Evolutionary conservation across 106 monocot species (phyloP), one percentile per base, ranked within the genome.

Genomic region (Dendrobium huoshanense): DNA sequence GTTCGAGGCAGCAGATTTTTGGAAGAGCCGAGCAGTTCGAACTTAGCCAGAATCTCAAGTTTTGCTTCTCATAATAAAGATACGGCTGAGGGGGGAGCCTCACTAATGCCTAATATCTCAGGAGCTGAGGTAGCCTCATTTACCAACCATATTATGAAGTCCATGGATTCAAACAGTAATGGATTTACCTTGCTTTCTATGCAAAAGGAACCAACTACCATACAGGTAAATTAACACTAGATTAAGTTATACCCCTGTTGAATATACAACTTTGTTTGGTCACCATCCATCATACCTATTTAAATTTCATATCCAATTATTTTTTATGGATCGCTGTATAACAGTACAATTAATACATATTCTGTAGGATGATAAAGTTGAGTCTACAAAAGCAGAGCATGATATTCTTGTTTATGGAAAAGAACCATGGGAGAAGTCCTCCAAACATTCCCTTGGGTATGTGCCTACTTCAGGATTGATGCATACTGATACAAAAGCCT

Each of bases 341-440:
- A 58, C 58, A 17, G 48, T 48, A 48, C 58, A 18, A 58, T 13
- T 58, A 58, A 58, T 58, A n/a, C 58, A 58, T 58, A 19, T 58
- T 13, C 3, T 75, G 75, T 48, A 75, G 75, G 47, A 42, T 40
- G 73, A 73, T 40, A 73, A 73, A 73, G 37, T 41, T 73, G 68
- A 15, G 15, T 9, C 4, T 42, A 16, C 16, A 73, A 42, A 41
- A 40, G 24, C 45, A 75, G 9, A 47, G 75, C 40, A 73, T 73
- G 73, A 15, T 42, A 73, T 42, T 42, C 17, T 73, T 73, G 11
- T 45, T 75, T 48, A n/a, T 25, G 47, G 2, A 75, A 24, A 31
- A 75, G 75, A 75, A 37, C 43, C 44, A 48, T 47, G 6, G 47
- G 47, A 75, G 47, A 48, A 75, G 75, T 48, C 47, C 5, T 15